Percentiles rank a stretch among this genome's conserved stretches.
phyloP scores from a whole-genome alignment of 2,329 filamentous ascomycete genomes.

The Plectosphaerella sp. region DNA sequence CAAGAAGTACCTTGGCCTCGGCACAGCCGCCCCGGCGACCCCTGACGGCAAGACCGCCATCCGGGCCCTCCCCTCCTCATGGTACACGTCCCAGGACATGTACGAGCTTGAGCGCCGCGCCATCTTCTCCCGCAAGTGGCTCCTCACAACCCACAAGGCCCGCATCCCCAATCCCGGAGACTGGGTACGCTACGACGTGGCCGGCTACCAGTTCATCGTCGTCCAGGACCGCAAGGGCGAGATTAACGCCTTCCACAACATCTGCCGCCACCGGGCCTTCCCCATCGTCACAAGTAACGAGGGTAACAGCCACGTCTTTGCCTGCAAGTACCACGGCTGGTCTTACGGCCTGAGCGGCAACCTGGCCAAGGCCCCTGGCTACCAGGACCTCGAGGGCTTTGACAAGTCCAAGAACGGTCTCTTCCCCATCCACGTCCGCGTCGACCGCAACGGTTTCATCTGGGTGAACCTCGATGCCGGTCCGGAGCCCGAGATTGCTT shows the following conservation, averaged over 20 bases:
- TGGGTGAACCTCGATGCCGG: slow-evolving; percentile 44
- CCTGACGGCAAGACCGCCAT: slow-evolving; percentile 20
- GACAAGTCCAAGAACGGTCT: slow-evolving; percentile 28
- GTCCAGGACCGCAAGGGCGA: slow-evolving; percentile 16
- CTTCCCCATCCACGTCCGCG: slow-evolving; percentile 34
- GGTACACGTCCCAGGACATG: slow-evolving; percentile 49
- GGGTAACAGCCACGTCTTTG: slow-evolving; percentile 31
- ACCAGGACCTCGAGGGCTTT: slow-evolving; percentile 31
- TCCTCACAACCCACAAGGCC: slow-evolving; percentile 48
- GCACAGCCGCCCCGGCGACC: slow-evolving; percentile 14
- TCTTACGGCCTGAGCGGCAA: slow-evolving; percentile 36
- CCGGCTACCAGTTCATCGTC: slow-evolving; percentile 49
- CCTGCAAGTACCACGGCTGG: slow-evolving; percentile 41
- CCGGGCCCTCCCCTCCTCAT: slow-evolving; percentile 40
- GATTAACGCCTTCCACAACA: slow-evolving; percentile 36
- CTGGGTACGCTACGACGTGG: slow-evolving; percentile 50
- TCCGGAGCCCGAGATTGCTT: slow-evolving; percentile 29
- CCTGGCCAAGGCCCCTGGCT: slow-evolving; percentile 36
- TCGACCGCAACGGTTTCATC: slow-evolving; percentile 41
- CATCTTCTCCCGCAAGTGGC: slow-evolving; percentile 54
- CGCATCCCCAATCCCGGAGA: slow-evolving; percentile 48
- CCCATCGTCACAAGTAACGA: slow-evolving; percentile 30
- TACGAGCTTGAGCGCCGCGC: slow-evolving; percentile 53
- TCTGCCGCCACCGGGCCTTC: slow-evolving; percentile 39
- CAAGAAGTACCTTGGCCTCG: slow-evolving; percentile 33